These are phyloP conservation scores for Entophlyctis helioformis DNA, from an alignment of 192 early-diverging fungal genomes.

Conservation along the genomic window DNA sequence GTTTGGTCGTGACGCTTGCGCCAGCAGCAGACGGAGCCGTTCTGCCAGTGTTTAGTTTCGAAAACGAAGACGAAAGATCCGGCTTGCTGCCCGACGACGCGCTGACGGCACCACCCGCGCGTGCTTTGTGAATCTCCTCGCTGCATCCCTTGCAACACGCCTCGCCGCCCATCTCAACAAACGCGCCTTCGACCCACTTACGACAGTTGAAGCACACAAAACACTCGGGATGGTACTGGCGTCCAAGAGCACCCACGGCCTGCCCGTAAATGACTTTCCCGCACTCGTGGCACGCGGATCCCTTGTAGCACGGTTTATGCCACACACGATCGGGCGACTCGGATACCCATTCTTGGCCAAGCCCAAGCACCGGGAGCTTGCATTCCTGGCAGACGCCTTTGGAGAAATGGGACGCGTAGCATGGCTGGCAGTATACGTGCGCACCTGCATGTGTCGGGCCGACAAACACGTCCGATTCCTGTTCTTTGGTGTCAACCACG, in stretches of 20 bases:
- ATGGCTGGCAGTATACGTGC: slow-evolving; percentile 8
- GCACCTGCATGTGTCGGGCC: slow-evolving; percentile 7
- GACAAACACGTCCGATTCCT: slow-evolving; percentile 5
- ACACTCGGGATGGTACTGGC: slow-evolving; percentile 9
- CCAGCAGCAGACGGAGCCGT: too few species aligned
- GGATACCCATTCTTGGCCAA: slow-evolving; percentile 8
- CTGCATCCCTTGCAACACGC: slow-evolving; percentile 5
- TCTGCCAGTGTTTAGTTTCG: too few species aligned
- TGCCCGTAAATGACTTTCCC: slow-evolving; percentile 10
- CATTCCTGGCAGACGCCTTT: slow-evolving; percentile 12
- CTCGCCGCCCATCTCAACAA: slow-evolving; percentile 3
- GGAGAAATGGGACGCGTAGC: slow-evolving; percentile 6
- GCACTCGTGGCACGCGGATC: slow-evolving; percentile 10
- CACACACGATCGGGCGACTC: slow-evolving; percentile 2
- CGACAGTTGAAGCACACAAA: slow-evolving; percentile 12
- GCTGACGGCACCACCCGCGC: background rate
- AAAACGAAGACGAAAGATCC: too few species aligned
- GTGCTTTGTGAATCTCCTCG: slow-evolving; percentile 1
- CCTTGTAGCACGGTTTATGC: slow-evolving; percentile 14
- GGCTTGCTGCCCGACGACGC: too few species aligned
- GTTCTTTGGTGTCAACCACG: background rate
- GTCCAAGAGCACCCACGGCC: slow-evolving; percentile 4
- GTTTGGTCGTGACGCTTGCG: too few species aligned
- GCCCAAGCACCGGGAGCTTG: slow-evolving; percentile 9
- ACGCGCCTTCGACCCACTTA: background rate